A percentile compares a stretch with the other conserved stretches of the same genome.
phyloP scores from a whole-genome alignment of 2,329 filamentous ascomycete genomes.

The Paecilomyces sp. region DNA sequence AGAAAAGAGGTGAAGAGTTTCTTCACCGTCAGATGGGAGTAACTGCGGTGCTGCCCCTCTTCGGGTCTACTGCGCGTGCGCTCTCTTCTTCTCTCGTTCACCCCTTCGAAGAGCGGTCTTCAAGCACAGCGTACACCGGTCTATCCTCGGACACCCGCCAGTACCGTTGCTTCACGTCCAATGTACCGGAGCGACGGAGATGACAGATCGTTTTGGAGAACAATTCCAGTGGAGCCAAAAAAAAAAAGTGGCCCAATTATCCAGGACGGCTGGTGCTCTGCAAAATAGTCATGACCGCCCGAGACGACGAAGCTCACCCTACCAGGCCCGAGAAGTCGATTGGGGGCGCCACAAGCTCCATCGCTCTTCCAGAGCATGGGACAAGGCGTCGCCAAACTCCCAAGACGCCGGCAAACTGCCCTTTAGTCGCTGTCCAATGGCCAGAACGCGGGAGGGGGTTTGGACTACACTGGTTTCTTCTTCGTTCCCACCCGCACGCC shows the following conservation, averaged over 20 bases:
- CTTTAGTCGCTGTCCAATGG: not conserved
- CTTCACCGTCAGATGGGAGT: not conserved
- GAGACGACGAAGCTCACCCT: not conserved
- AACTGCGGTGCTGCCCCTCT: not conserved
- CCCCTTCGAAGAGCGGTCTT: not conserved
- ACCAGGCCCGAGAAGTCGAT: not conserved
- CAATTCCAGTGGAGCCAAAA: not conserved
- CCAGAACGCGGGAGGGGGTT: not conserved
- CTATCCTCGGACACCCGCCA: not conserved
- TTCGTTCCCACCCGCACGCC: not conserved
- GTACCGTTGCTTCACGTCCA: not conserved
- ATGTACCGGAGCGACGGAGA: not conserved
- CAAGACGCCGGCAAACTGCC: not conserved
- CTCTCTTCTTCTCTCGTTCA: not conserved
- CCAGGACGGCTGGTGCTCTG: not conserved
- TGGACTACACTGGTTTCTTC: not conserved
- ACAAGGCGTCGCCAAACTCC: not conserved
- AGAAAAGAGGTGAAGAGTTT: not conserved
- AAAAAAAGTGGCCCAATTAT: not conserved
- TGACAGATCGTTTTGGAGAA: constrained; percentile 2
- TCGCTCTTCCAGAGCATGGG: not conserved
- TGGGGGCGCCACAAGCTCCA: not conserved
- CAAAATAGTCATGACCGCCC: not conserved
- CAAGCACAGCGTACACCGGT: not conserved
- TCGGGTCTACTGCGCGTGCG: not conserved